Conservation (phyloP, 345 rosid species). For the Erodium maritimum region DNA sequence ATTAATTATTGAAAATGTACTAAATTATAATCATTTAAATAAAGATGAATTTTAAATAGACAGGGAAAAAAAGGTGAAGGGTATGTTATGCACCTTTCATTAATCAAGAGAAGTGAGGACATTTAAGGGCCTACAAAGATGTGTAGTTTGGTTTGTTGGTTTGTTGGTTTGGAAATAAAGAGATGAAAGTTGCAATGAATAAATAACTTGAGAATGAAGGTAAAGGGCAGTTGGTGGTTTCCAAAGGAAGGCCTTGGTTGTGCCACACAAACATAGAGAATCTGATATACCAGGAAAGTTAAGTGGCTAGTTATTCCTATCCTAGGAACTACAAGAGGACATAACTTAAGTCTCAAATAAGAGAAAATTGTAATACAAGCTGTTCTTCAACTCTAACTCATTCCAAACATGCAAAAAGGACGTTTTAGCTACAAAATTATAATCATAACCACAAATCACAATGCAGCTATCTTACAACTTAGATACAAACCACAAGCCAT, state of each 20-base stretch:
- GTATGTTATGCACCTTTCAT: not conserved
- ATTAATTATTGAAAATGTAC: too few species aligned
- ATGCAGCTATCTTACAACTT: not conserved
- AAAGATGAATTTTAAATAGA: too few species aligned
- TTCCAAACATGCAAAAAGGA: not conserved
- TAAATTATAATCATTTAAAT: too few species aligned
- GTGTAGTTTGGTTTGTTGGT: too few species aligned
- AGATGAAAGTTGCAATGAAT: not conserved
- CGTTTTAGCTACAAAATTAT: not conserved
- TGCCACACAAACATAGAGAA: too few species aligned
- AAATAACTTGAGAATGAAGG: not conserved
- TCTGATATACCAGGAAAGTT: too few species aligned
- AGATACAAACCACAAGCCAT: too few species aligned
- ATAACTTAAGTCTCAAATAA: not conserved
- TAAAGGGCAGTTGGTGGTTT: too few species aligned
- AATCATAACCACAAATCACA: not conserved
- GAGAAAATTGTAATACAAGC: not conserved
- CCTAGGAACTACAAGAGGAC: not conserved
- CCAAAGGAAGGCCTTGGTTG: not conserved
- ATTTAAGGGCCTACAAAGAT: not conserved
- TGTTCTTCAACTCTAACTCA: not conserved
- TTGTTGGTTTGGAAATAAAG: not conserved
- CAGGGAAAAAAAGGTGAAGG: not conserved
- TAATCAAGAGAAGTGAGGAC: not conserved
- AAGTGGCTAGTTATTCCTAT: not conserved